Percentiles rank a stretch among this genome's conserved stretches.
phyloP scores from a whole-genome alignment of 768 basidiomycete genomes.

The Mycena capillaripes region DNA sequence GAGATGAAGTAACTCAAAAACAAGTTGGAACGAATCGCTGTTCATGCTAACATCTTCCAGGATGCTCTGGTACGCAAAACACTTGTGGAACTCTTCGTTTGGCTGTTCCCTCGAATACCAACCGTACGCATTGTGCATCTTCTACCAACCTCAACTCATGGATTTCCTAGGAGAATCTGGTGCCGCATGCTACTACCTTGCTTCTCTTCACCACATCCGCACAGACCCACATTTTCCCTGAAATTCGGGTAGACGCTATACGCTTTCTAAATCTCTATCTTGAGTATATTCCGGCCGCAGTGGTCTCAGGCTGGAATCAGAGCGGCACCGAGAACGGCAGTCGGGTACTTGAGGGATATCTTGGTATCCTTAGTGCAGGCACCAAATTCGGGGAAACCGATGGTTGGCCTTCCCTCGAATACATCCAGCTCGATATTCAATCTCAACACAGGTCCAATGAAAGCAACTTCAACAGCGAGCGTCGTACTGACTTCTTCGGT shows the following conservation, averaged over 20 bases:
- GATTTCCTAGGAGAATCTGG: slow-evolving; percentile 69
- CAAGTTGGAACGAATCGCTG: background rate
- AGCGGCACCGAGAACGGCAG: slow-evolving; percentile 65
- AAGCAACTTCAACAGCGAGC: slow-evolving; percentile 73
- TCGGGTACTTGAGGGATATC: slow-evolving; percentile 83
- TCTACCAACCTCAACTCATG: background rate
- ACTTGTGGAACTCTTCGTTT: slow-evolving; percentile 75
- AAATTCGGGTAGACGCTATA: slow-evolving; percentile 92
- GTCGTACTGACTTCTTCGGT: slow-evolving; percentile 77
- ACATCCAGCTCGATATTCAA: background rate
- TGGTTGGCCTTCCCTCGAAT: slow-evolving; percentile 51
- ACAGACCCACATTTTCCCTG: slow-evolving; percentile 95
- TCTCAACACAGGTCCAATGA: slow-evolving; percentile 49
- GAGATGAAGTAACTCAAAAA: slow-evolving; percentile 75
- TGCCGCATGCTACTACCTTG: slow-evolving; percentile 81
- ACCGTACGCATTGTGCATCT: slow-evolving; percentile 54
- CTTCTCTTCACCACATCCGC: slow-evolving; percentile 92
- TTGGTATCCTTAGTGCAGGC: slow-evolving; percentile 82
- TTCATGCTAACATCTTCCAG: slow-evolving; percentile 54
- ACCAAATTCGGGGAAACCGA: slow-evolving; percentile 71
- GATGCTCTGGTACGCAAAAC: slow-evolving; percentile 85
- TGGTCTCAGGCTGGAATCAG: slow-evolving; percentile 78
- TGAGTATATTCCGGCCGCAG: slow-evolving; percentile 73
- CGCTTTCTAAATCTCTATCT: slow-evolving; percentile 84
- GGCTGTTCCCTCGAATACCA: slow-evolving; percentile 78